phyloP scores from a whole-genome alignment of 73 alveolate species.

The Stentor roeselii region DNA sequence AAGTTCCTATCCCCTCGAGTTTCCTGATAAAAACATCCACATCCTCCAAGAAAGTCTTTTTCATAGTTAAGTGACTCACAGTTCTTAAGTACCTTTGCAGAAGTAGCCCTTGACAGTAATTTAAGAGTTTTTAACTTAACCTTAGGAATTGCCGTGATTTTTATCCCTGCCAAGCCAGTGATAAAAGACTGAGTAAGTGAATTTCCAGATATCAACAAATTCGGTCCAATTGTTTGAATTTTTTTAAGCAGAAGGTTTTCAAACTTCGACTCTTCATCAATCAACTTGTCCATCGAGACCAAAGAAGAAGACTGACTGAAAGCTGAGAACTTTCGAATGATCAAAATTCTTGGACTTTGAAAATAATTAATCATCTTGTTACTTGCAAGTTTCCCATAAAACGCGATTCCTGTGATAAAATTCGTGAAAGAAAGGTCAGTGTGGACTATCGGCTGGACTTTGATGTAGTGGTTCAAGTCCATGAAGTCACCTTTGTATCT shows the following conservation, averaged over 20 bases:
- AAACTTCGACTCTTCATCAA: slow-evolving; percentile 50
- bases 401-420: slow-evolving; percentile 58
- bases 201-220: slow-evolving; percentile 65
- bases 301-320: slow-evolving; percentile 18
- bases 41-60: neutral
- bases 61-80: neutral
- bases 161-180: slow-evolving; percentile 49
- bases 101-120: slow-evolving; percentile 31
- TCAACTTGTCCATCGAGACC: slow-evolving; percentile 41
- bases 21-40: neutral
- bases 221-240: slow-evolving; percentile 58
- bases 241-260: slow-evolving; percentile 52
- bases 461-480: slow-evolving; percentile 68
- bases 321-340: slow-evolving; percentile 42
- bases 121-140: slow-evolving; percentile 26
- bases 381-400: slow-evolving; percentile 60
- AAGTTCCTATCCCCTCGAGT: neutral
- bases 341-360: slow-evolving; percentile 56
- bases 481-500: slow-evolving; percentile 62
- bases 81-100: neutral
- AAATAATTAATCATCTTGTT: slow-evolving; percentile 60
- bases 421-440: slow-evolving; percentile 33
- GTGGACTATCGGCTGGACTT: slow-evolving; percentile 56
- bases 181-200: slow-evolving; percentile 48
- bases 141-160: slow-evolving; percentile 54